phyloP scores from a whole-genome alignment of 2,329 filamentous ascomycete species.

The Didymellaceae sp. region DNA sequence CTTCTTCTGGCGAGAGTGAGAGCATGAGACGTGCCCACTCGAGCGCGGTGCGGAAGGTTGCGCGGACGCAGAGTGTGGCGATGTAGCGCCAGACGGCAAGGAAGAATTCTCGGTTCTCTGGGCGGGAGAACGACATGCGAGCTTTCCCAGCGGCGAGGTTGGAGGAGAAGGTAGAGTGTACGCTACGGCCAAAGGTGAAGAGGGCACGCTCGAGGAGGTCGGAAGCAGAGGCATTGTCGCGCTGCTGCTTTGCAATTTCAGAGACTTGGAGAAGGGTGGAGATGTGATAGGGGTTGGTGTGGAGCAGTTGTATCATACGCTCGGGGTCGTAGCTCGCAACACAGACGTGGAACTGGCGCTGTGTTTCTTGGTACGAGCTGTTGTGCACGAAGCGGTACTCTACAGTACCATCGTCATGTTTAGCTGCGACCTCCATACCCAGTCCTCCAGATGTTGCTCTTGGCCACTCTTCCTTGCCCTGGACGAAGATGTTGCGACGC shows the following conservation, averaged over 20 bases:
- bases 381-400: constrained; percentile 84
- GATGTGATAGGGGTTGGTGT: constrained; percentile 84
- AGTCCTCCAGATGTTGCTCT: constrained; percentile 79
- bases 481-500: constrained; percentile 81
- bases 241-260: constrained; percentile 88
- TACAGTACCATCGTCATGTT: constrained; percentile 62
- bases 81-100: constrained; percentile 90
- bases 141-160: constrained; percentile 80
- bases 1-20: constrained; percentile 71
- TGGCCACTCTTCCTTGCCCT: constrained; percentile 88
- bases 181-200: constrained; percentile 90
- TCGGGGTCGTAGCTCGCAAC: constrained; percentile 88
- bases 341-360: constrained; percentile 76
- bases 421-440: constrained; percentile 75
- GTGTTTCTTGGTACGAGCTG: constrained; percentile 73
- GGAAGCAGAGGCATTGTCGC: constrained; percentile 83
- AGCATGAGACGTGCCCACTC: constrained; percentile 92
- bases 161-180: constrained; percentile 80
- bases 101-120: constrained; percentile 93
- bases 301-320: constrained; percentile 77
- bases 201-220: constrained; percentile 90
- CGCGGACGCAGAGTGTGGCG: constrained; percentile 81
- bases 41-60: constrained; percentile 90
- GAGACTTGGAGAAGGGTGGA: constrained; percentile 93
- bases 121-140: constrained; percentile 77